Conservation (phyloP, 805 yeast genomes). For the Zygoascus flipseniorum region DNA sequence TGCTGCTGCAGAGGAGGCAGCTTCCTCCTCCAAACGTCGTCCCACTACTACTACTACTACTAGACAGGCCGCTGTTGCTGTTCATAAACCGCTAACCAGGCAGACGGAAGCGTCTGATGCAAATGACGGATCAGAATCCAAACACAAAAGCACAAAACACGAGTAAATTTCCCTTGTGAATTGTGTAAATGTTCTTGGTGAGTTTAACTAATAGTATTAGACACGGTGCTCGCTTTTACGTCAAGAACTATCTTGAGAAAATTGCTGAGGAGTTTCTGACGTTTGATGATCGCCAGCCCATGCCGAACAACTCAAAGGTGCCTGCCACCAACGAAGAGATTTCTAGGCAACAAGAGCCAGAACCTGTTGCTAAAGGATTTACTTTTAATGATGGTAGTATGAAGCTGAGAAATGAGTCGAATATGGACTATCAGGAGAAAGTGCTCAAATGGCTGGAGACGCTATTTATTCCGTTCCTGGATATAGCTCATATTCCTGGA, state of each 20-base stretch:
- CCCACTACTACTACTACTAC: background rate
- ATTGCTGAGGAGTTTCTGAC: background rate
- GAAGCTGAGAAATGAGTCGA: conserved; percentile 2
- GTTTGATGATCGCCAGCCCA: background rate
- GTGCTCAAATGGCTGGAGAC: conserved; percentile 4
- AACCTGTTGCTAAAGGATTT: background rate
- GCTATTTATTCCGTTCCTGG: background rate
- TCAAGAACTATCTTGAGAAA: background rate
- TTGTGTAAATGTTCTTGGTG: no score
- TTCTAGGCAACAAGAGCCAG: background rate
- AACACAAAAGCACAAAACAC: background rate
- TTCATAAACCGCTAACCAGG: background rate
- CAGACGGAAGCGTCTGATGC: background rate
- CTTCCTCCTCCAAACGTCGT: background rate
- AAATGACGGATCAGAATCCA: background rate
- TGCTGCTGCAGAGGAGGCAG: background rate
- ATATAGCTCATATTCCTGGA: background rate
- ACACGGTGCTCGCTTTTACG: background rate
- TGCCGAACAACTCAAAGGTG: background rate
- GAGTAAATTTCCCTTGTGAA: background rate
- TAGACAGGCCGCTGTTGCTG: background rate
- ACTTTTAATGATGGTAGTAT: background rate
- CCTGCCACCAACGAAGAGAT: background rate
- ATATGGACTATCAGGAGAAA: conserved; percentile 2
- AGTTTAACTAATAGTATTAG: background rate